Evolutionary conservation across 2,329 filamentous ascomycete species (phyloP), one percentile per base, ranked within the genome.

Genomic region (Aspergillus tubingensis): DNA sequence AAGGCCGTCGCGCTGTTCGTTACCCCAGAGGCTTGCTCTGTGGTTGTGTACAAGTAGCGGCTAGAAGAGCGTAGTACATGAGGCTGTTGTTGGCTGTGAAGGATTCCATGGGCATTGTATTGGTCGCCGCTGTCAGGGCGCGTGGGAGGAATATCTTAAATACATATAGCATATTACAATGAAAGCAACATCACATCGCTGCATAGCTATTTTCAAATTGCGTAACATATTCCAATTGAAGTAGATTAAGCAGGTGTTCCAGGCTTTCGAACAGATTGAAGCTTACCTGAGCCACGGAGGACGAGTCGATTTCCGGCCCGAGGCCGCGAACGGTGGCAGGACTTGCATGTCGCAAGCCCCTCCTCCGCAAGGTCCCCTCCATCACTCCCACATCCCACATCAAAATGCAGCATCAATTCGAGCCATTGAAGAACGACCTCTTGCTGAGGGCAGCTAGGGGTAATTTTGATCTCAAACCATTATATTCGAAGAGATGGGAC

Each of bases 351-450:
- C 60, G 64, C 11, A 62, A 30, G 66, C 63, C 56, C 61, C 65
- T 63, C 63, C 64, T 48, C 54, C 56, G 54, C 62, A 66, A 66
- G 49, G 57, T 49, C 21, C 50, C 39, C 57, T 57, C 56, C 66
- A 36, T 54, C 55, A 21, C 54, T 50, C 27, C 8, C 47, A 32
- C 47, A 50, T 32, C 47, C 47, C 23, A 50, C 47, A 13, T 50
- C 69, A 83, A 70, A 66, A 92, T 92, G 89, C 80, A 82, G 63
- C 82, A 86, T 69, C 79, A 87, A 70, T 97, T 97, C 70, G 87
- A 88, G 70, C 91, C 92, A 59, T 80, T 98, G 76, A 88, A 96
- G 80, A 99, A 99, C 78, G 94, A 99, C 74, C 82, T 98, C 69
- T 84, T 99, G 73, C 82, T 99, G 61, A 88, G 95, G 74, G 91